phyloP scores from a whole-genome alignment of 225 moss, liverwort and hornwort species.

The Ulota crispa region DNA sequence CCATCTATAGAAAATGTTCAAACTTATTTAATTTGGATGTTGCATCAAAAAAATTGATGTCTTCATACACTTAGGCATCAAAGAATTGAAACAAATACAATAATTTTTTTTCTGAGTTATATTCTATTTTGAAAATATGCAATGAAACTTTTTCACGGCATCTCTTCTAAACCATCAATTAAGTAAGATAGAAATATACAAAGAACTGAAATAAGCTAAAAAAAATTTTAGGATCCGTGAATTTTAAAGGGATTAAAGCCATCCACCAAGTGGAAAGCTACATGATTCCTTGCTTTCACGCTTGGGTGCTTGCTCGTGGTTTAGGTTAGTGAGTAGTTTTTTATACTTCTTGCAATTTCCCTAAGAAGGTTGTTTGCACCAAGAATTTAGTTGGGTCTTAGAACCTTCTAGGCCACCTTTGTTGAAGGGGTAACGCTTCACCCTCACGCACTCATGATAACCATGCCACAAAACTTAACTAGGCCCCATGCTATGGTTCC shows the following conservation, averaged over 20 bases:
- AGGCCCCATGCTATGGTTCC: neutral
- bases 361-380: neutral
- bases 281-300: neutral
- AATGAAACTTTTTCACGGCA: no score
- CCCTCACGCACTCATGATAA: neutral
- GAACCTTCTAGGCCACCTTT: neutral
- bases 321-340: neutral
- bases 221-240: neutral
- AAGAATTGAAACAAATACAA: no score
- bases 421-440: neutral
- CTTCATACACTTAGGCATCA: no score
- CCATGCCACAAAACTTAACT: neutral
- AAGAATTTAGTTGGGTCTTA: constrained; percentile 5
- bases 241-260: neutral
- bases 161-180: neutral
- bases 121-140: no score
- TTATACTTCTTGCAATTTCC: no score
- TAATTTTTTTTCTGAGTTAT: no score
- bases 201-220: neutral
- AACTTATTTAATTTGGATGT: no score
- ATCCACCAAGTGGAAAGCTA: neutral
- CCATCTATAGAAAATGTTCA: no score
- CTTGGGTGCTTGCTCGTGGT: neutral
- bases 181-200: neutral
- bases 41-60: no score